Base-by-base conservation (phyloP, 371 early-diverging fungal species). In the Apophysomyces elegans region DNA sequence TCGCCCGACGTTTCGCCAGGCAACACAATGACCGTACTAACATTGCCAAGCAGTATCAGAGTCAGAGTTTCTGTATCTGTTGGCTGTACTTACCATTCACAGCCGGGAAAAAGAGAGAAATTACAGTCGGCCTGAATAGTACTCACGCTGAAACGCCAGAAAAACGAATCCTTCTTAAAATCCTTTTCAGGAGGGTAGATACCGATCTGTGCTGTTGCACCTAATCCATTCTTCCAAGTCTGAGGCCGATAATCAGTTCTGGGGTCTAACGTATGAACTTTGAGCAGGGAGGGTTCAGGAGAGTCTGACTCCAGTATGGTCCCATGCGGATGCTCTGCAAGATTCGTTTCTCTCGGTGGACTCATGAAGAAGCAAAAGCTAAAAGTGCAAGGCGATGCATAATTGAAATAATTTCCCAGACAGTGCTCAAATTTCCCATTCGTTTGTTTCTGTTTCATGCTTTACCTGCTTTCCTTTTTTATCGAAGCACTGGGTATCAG, bases 161-260 rank as follows among this genome's bases (percentile, higher is more conserved):
- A 59, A 67, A 88, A 88, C 7, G 71, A 64, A 26, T 86, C 89
- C 56, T 73, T 72, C 45, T 63, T 64, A 61, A 73, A 83, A 47
- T 84, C 63, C 36, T 68, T 67, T 21, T 63, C 63, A 6, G 75
- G 68, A 18, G 89, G 89, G 62, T 77, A 70, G 37, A 88, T 86
- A 14, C 80, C 80, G 16, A 88, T 85, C 67, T 88, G 81, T 8
- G 66, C 56, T 2, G 88, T 88, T 56, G 57, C 74, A 14, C 89
- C 89, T 13, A 85, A 67, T 0, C 89, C 89, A 68, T 88, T 88
- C 67, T 87, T 88, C 88, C 88, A 88, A 16, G 73, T 46, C 69
- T 71, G 71, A 37, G 62, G 41, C 4, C 39, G 37, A 54, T 76
- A 76, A 56, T 76, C 74, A 6, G 35, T 59, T 41, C 57, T 66